Evolutionary conservation across 129 eudicot genomes (phyloP), one percentile per base, ranked within the genome.

Genomic region (Flaveria trinervia): DNA sequence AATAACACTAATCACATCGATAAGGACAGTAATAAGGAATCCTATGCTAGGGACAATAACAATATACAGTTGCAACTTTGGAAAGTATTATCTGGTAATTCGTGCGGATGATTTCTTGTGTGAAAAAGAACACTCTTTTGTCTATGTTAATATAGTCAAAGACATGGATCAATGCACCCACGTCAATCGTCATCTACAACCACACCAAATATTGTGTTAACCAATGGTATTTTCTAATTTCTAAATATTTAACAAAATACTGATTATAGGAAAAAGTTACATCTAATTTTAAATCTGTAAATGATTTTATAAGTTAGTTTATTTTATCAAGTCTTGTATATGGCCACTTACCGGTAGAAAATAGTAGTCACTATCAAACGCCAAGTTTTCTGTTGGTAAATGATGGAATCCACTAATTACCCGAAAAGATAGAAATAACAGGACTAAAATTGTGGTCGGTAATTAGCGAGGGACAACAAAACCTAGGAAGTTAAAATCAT

Each of bases 41-140:
- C 82, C 71, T 70, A 78, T 30, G 61, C 64, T 57, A 77, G 36
- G 13, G 44, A 50, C 65, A 13, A 76, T 10, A 33, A 51, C 30
- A 43, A 7, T 43, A 33, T 33, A 7, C 26, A 17, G 55, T 70
- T 78, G 25, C 62, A 78, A n/a, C 59, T 70, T 45, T 44, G 65
- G 82, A 70, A 78, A 78, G 43, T 55, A 59, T 18, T 70, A 44
- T 49, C 36, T 57, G 17, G 82, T 56, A 46, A 61, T 30, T 36
- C 65, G 64, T 77, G 81, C 61, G 20, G 22, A 44, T 65, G 51
- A 16, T 64, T 76, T 17, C 75, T 25, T 65, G 65, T 33, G 55
- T 76, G 73, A 65, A 76, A 49, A 36, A 51, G 13, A 73, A 41
- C 45, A 33, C 72, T 48, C 48, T 67, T 48, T 76, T 65, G 73